These are phyloP conservation scores for Aaosphaeria arxii DNA, from an alignment of 2,329 filamentous ascomycete species.

Conservation along the genomic window DNA sequence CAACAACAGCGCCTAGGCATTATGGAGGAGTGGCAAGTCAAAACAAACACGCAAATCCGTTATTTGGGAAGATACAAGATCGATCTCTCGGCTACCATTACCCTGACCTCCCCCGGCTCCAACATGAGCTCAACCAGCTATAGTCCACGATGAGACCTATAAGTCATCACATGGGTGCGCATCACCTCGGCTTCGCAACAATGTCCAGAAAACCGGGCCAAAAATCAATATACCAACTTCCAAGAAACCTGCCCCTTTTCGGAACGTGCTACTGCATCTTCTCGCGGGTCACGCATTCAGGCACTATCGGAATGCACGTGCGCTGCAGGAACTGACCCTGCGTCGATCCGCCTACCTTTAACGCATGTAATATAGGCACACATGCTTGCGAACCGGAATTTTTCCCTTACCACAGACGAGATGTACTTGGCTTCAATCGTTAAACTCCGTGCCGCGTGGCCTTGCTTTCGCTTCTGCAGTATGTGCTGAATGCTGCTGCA, in stretches of 20 bases:
- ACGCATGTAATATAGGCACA: background rate
- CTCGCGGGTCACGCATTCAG: background rate
- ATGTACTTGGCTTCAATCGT: background rate
- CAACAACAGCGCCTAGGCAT: background rate
- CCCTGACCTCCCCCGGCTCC: too few relatives aligned
- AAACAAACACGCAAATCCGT: too few relatives aligned
- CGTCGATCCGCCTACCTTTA: background rate
- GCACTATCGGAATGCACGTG: background rate
- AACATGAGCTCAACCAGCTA: background rate
- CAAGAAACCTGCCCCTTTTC: background rate
- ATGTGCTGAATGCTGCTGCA: background rate
- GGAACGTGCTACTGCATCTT: background rate
- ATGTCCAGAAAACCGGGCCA: background rate
- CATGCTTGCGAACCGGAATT: background rate
- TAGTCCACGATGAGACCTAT: background rate
- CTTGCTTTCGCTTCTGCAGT: background rate
- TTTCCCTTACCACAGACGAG: background rate
- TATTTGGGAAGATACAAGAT: too few relatives aligned
- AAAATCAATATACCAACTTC: background rate
- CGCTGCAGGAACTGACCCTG: background rate
- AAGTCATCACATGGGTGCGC: background rate
- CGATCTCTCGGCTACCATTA: too few relatives aligned
- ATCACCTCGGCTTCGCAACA: background rate
- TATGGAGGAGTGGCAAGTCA: background rate
- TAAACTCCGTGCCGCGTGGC: background rate